Conservation (phyloP, 441 rosid species). For the Adansonia rubrostipa region DNA sequence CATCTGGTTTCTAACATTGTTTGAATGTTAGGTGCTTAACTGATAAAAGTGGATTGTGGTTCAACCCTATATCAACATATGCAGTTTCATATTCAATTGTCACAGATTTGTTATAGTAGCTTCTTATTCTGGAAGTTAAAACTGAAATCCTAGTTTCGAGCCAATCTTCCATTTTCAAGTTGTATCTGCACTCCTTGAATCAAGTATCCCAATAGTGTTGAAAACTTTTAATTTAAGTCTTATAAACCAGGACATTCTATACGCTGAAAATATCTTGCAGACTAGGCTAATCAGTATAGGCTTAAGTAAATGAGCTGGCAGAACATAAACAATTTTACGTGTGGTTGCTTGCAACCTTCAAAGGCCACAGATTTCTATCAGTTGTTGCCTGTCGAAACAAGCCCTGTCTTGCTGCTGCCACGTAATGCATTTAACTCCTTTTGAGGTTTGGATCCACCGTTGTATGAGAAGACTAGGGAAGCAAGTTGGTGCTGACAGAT, state of each 20-base stretch:
- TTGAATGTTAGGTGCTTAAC: conserved; percentile 9
- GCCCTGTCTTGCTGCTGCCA: background rate
- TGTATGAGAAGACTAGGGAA: background rate
- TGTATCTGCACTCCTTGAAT: background rate
- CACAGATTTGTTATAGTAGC: background rate
- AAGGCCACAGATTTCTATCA: background rate
- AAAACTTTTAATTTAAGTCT: background rate
- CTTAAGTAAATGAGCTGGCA: conserved; percentile 4
- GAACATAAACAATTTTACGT: conserved; percentile 1
- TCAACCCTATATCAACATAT: conserved; percentile 12
- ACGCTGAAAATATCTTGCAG: background rate
- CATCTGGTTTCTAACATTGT: background rate
- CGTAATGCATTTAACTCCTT: background rate
- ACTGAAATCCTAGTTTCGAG: background rate
- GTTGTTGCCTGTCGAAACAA: background rate
- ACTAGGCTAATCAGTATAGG: background rate
- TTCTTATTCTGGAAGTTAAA: conserved; percentile 1
- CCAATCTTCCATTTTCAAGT: background rate
- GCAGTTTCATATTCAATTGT: conserved; percentile 4
- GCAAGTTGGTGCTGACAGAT: background rate
- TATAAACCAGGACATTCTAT: background rate
- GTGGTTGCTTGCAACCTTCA: background rate
- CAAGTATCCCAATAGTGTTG: background rate
- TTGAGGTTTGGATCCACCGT: conserved; percentile 4
- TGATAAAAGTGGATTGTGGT: background rate